Conservation (phyloP, 192 early-diverging fungal species). For the Dispira simplex region DNA sequence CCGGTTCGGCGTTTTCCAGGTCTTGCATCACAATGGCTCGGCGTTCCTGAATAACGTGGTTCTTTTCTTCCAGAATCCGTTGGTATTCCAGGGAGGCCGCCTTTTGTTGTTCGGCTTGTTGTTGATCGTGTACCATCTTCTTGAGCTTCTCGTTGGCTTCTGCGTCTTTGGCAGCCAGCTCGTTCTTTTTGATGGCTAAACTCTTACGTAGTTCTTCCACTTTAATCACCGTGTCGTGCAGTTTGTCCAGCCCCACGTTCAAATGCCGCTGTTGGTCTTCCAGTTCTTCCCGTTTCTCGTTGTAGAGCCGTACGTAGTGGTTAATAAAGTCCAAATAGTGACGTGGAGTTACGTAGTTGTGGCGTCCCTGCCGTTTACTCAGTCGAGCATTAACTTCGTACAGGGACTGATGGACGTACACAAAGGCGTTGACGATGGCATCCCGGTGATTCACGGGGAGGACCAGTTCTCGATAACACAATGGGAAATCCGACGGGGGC, state of each 20-base stretch:
- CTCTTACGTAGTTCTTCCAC: conserved; percentile 85
- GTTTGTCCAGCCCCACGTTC: conserved; percentile 92
- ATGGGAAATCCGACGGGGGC: conserved; percentile 57
- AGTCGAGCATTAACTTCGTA: conserved; percentile 75
- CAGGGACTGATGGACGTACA: conserved; percentile 83
- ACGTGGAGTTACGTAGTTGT: conserved; percentile 86
- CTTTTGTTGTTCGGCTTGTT: conserved; percentile 85
- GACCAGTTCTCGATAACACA: conserved; percentile 52
- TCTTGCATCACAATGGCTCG: conserved; percentile 68
- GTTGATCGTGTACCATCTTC: conserved; percentile 88
- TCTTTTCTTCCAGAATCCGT: conserved; percentile 52
- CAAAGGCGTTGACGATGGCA: conserved; percentile 81
- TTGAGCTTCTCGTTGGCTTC: conserved; percentile 93
- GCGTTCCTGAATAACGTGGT: conserved; percentile 60
- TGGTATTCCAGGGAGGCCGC: conserved; percentile 64
- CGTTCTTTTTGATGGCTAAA: conserved; percentile 70
- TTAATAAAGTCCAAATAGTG: conserved; percentile 97
- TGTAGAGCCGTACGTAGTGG: conserved; percentile 79
- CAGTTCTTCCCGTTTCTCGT: conserved; percentile 83
- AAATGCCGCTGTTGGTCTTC: conserved; percentile 99
- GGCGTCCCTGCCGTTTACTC: conserved; percentile 60
- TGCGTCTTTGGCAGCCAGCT: conserved; percentile 71
- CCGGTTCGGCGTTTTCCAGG: conserved; percentile 92
- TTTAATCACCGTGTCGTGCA: conserved; percentile 85
- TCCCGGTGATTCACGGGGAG: conserved; percentile 64